Conservation (phyloP, 192 early-diverging fungal genomes). For the Physocladia obscura region DNA sequence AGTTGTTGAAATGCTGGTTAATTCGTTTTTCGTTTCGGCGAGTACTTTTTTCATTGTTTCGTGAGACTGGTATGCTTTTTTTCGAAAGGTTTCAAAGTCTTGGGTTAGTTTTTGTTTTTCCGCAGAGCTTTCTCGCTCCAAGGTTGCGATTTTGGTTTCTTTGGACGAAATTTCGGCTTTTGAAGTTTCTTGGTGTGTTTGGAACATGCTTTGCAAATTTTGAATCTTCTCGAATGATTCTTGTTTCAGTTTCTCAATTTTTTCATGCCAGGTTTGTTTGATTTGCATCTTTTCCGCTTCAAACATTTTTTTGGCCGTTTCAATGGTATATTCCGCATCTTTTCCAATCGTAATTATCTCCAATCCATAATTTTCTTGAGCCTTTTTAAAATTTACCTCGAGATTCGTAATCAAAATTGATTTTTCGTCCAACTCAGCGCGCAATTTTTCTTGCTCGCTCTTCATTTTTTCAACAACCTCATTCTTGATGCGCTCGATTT, state of each 20-base stretch:
- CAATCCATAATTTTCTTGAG: background rate
- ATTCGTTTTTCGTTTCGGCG: slow-evolving; percentile 21
- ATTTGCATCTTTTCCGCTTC: slow-evolving; percentile 2
- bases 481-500: slow-evolving; percentile 21
- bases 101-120: slow-evolving; percentile 31
- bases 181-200: background rate
- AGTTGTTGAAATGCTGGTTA: background rate
- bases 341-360: background rate
- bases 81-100: slow-evolving; percentile 31
- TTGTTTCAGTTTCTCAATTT: background rate
- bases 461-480: slow-evolving; percentile 2
- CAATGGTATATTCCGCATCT: background rate
- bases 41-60: slow-evolving; percentile 35
- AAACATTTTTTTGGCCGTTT: background rate
- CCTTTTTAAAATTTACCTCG: background rate
- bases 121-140: slow-evolving; percentile 20
- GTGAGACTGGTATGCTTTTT: slow-evolving; percentile 13
- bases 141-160: background rate
- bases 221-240: slow-evolving; percentile 7
- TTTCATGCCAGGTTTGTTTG: background rate
- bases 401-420: background rate
- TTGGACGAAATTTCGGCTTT: slow-evolving; percentile 6
- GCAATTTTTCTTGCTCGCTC: background rate
- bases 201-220: slow-evolving; percentile 9
- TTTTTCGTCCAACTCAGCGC: background rate